phyloP scores from a whole-genome alignment of 305 asterid species.

The Solanum chacoense region DNA sequence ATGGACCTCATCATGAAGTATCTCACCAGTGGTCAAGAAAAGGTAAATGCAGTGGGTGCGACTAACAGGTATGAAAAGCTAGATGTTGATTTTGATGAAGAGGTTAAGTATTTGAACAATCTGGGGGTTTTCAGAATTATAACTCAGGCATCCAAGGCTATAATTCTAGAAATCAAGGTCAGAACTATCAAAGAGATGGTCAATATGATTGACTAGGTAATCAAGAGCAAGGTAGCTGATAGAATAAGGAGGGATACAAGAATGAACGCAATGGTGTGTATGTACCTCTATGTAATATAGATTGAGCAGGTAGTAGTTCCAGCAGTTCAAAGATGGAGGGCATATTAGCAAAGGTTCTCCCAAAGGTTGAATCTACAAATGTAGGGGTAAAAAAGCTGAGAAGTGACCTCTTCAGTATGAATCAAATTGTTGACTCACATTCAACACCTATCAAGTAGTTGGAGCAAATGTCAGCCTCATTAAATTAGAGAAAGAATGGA shows the following conservation, averaged over 20 bases:
- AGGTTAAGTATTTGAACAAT: not conserved
- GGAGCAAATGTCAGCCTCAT: not conserved
- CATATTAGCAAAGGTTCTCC: not conserved
- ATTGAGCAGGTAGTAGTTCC: not conserved
- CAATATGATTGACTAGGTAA: not conserved
- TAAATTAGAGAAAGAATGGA: not conserved
- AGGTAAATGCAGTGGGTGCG: accelerated
- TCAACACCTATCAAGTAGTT: not conserved
- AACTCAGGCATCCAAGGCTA: not conserved
- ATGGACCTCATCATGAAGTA: too few relatives aligned
- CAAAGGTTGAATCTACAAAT: not conserved
- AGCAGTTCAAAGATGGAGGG: not conserved
- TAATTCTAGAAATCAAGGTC: not conserved
- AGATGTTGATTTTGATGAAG: not conserved
- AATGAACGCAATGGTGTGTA: not conserved
- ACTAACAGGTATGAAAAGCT: too few relatives aligned
- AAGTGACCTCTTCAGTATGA: not conserved
- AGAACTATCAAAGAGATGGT: not conserved
- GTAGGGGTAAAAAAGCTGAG: not conserved
- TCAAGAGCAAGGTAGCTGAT: not conserved
- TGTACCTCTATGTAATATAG: not conserved
- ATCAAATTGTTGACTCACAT: not conserved
- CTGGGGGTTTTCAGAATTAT: not conserved
- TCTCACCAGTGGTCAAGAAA: not conserved
- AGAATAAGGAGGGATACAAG: not conserved